Base-by-base conservation (phyloP, 805 yeast genomes). In the Wilhelminamyces savonicus region DNA sequence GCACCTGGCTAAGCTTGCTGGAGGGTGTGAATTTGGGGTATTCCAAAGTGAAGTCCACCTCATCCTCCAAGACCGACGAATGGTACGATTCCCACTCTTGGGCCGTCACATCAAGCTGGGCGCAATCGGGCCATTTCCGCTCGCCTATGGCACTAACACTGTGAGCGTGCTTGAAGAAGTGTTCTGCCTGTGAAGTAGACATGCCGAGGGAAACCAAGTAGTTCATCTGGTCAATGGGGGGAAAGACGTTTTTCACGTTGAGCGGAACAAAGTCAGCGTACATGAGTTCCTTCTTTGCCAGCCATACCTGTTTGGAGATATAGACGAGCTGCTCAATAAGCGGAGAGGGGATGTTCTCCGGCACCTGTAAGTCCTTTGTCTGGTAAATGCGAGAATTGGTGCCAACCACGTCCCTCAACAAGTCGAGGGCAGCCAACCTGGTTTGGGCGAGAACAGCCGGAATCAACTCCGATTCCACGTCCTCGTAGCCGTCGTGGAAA, bases 301-400 rank as follows among this genome's bases (percentile, higher is more conserved):
- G 51, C 39, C 58, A 71, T 1, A 68, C 54, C 27, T 64, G 58
- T 27, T 62, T 64, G 18, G 71, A 48, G 24, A 77, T 56, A 3
- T 58, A 49, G 12, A 75, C 51, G 2, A 75, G 30, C 34, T 68
- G 70, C 16, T 69, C 71, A 26, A 73, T 55, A 4, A 76, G 55
- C 1, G 40, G 37, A 9, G 47, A 28, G 0, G 73, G 67, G 20
- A 66, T 43, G 17, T 53, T 59, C 7, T 23, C 17, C 7, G 23
- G 8, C 10, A 21, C 11, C 10, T 13, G 33, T 23, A 11, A 30
- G 35, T 4, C 40, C 30, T 14, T 50, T 39, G 8, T 46, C 52
- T 3, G 46, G 23, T 9, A 47, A n/a, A n/a, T n/a, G n/a, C n/a
- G n/a, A 8, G 19, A 17, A 17, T 17, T 17, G 19, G 17, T 8